Percentiles rank a stretch among this genome's conserved stretches.
These are phyloP conservation scores for Aciculoconidium aculeatum DNA, from an alignment of 805 yeast genomes.

Conservation along the genomic window DNA sequence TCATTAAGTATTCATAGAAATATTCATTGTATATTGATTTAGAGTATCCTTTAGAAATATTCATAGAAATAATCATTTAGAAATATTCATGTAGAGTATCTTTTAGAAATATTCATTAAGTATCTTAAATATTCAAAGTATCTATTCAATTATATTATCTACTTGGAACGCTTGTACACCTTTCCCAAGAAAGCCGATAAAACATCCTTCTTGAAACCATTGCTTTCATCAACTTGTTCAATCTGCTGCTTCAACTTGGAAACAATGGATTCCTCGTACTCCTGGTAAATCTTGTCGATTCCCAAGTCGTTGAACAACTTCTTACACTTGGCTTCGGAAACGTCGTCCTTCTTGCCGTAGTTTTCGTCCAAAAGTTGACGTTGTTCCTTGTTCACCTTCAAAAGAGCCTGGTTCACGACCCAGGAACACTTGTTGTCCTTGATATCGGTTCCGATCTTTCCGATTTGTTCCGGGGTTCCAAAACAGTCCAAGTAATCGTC, in stretches of 20 bases:
- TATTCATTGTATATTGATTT: too few relatives aligned
- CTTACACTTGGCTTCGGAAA: conserved; percentile 64
- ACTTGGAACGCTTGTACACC: conserved; percentile 91
- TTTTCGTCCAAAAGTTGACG: conserved; percentile 76
- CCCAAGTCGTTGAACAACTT: conserved; percentile 67
- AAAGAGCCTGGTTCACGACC: conserved; percentile 90
- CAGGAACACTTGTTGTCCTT: conserved; percentile 98
- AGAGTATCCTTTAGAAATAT: too few relatives aligned
- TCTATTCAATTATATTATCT: too few relatives aligned
- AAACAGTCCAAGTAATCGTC: conserved; percentile 96
- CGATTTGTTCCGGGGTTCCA: conserved; percentile 95
- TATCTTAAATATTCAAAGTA: too few relatives aligned
- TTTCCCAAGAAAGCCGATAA: conserved; percentile 78
- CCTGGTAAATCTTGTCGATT: conserved; percentile 62
- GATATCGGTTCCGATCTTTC: conserved; percentile 97
- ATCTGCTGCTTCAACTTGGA: conserved; percentile 59
- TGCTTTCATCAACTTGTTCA: conserved; percentile 71
- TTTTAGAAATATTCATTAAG: too few relatives aligned
- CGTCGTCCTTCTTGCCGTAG: conserved; percentile 79
- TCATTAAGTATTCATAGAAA: too few relatives aligned
- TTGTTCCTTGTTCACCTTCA: conserved; percentile 73
- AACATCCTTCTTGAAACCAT: conserved; percentile 92
- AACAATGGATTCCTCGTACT: conserved; percentile 79
- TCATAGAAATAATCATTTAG: too few relatives aligned
- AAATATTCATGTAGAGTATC: neutral